phyloP scores from a whole-genome alignment of 106 monocot species.

The Agapanthus africanus region DNA sequence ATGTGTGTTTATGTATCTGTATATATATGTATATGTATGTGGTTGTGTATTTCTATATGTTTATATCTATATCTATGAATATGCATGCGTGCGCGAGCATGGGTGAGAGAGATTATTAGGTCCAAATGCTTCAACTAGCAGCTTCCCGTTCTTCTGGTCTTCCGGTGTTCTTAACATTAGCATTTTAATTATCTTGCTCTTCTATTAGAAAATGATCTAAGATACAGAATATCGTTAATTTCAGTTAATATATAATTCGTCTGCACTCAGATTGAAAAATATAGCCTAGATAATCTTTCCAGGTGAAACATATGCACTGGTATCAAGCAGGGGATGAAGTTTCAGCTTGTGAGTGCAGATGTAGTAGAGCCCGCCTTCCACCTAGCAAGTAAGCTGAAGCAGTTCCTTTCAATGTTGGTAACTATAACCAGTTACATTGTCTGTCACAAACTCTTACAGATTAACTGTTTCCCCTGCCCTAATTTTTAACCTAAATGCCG shows the following conservation, averaged over 20 bases:
- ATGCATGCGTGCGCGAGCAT: no score
- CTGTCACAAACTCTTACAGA: no score
- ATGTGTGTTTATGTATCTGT: no score
- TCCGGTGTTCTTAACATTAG: neutral
- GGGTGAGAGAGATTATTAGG: no score
- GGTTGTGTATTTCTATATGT: no score
- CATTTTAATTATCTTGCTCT: neutral
- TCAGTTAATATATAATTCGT: no score
- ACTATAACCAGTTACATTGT: conserved; percentile 1
- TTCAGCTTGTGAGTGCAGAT: conserved; percentile 84
- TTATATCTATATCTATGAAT: no score
- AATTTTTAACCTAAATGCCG: no score
- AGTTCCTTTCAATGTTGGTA: conserved; percentile 7
- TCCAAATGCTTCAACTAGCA: neutral
- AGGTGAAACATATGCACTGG: conserved; percentile 99
- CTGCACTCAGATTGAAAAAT: neutral
- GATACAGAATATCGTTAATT: neutral
- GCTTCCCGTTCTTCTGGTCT: neutral
- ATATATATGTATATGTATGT: no score
- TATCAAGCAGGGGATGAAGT: conserved; percentile 55
- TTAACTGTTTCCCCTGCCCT: no score
- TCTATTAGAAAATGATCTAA: neutral
- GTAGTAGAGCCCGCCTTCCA: conserved; percentile 76
- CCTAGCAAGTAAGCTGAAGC: conserved; percentile 70
- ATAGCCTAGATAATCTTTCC: conserved; percentile 6